Evolutionary conservation across 768 basidiomycete genomes (phyloP).

Genomic region (Paxillus involutus): DNA sequence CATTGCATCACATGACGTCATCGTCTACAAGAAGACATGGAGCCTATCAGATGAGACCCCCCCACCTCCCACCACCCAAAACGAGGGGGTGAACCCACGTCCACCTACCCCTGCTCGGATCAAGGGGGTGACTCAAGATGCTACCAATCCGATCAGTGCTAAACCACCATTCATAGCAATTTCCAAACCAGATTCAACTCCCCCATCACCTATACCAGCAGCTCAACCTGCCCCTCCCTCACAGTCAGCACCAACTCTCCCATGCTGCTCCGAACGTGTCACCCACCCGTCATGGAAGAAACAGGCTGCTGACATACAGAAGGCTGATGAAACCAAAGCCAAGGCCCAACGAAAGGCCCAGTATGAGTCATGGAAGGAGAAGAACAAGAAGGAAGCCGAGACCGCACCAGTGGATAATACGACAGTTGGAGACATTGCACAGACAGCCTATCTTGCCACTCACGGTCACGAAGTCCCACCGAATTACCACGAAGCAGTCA

Average conservation of each 20-base stretch:
- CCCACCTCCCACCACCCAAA: neutral
- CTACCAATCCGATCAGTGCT: neutral
- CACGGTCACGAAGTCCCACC: too few species aligned
- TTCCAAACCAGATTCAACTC: too few species aligned
- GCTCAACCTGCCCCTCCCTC: neutral
- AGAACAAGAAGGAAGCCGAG: neutral
- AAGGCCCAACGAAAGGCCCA: neutral
- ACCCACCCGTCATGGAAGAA: constrained; percentile 5
- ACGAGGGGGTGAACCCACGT: too few species aligned
- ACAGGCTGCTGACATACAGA: constrained; percentile 4
- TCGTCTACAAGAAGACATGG: neutral
- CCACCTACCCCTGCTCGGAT: neutral
- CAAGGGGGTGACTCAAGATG: constrained; percentile 1
- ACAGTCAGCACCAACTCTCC: too few species aligned
- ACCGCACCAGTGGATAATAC: neutral
- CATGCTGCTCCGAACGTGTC: neutral
- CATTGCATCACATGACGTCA: neutral
- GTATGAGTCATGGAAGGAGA: neutral
- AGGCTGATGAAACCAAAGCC: neutral
- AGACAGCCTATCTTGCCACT: neutral
- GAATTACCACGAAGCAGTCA: neutral
- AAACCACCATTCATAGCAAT: too few species aligned
- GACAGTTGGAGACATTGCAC: neutral
- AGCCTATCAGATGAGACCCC: neutral
- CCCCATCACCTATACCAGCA: too few species aligned